Conservation (phyloP, 2,329 filamentous ascomycete species). For the Corinectria fuckeliana region DNA sequence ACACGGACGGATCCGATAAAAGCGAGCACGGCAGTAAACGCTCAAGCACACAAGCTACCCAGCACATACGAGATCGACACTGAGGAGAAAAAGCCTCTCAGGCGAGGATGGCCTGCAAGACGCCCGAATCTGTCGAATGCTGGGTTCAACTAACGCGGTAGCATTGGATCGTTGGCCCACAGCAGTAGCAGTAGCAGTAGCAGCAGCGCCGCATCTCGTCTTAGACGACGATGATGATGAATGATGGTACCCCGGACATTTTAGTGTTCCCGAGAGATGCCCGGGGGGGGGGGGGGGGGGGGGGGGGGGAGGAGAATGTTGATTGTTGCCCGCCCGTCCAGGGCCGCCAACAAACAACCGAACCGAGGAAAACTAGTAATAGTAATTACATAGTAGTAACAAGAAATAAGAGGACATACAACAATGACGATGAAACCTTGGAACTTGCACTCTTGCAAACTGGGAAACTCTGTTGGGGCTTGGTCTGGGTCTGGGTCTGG, state of each 20-base stretch:
- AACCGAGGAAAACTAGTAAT: no score
- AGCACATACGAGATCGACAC: no score
- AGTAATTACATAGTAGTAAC: no score
- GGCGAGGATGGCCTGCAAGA: neutral
- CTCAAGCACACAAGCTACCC: neutral
- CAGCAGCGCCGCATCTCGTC: conserved; percentile 11
- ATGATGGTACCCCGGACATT: neutral
- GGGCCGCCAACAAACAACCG: neutral
- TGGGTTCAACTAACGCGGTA: conserved; percentile 13
- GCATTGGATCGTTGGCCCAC: conserved; percentile 5
- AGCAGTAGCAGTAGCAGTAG: neutral
- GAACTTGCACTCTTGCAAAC: no score
- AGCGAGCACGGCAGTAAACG: neutral
- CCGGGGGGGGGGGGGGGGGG: neutral
- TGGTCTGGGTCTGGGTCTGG: neutral
- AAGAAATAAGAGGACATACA: neutral
- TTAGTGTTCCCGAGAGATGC: neutral
- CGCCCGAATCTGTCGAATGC: conserved; percentile 4
- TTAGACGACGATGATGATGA: conserved; percentile 14
- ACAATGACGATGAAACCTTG: neutral
- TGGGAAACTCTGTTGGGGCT: no score
- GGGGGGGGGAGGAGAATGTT: neutral
- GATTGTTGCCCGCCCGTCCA: no score
- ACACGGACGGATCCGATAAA: neutral
- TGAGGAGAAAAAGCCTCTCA: no score